A percentile compares a stretch with the other conserved stretches of the same genome.
Evolutionary conservation across 257 asterid species (phyloP).

Genomic region (Solanum bulbocastanum): DNA sequence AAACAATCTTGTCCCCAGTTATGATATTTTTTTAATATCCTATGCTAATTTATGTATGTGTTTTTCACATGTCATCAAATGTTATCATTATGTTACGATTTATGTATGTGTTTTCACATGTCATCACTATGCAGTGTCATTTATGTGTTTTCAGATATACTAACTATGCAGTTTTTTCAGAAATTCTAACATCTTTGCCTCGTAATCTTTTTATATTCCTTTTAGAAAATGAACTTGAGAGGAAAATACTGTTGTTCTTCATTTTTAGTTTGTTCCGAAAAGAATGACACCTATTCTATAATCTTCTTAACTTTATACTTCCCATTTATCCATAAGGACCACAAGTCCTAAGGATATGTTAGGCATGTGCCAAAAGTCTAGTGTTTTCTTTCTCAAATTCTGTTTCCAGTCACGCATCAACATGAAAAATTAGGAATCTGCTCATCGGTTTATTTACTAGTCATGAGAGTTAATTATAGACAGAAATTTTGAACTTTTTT

Average conservation of each 20-base stretch:
- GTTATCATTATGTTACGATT: background rate
- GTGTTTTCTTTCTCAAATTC: background rate
- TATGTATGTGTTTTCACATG: background rate
- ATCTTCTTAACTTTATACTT: background rate
- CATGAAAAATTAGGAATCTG: background rate
- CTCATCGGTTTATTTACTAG: background rate
- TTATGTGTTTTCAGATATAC: background rate
- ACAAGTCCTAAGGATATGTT: background rate
- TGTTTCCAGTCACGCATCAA: background rate
- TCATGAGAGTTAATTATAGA: background rate
- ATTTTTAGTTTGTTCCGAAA: background rate
- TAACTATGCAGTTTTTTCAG: background rate
- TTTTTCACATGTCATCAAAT: background rate
- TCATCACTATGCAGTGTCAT: background rate
- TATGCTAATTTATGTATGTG: background rate
- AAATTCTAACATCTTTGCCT: background rate
- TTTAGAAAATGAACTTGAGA: background rate
- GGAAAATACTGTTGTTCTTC: background rate
- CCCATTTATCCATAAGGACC: background rate
- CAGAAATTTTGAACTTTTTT: background rate
- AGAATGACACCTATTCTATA: background rate
- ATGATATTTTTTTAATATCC: background rate
- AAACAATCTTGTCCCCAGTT: background rate
- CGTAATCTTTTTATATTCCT: background rate
- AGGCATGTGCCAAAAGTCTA: background rate